A percentile compares a stretch with the other conserved stretches of the same genome.
Conservation (phyloP, 208 protist species). For the Tritrichomonas musculus region DNA sequence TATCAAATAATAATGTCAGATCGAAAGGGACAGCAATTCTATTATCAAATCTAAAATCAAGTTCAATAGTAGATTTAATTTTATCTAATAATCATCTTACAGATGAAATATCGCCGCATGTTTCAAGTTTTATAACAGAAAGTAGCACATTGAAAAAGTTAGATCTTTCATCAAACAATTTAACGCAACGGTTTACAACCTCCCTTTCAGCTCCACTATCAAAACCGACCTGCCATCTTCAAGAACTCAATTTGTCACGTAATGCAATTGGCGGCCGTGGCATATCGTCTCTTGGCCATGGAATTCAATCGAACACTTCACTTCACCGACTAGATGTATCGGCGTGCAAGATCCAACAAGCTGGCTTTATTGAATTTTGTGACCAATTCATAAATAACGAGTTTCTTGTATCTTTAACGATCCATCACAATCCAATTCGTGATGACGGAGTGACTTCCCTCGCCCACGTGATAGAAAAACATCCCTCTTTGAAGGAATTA, state of each 20-base stretch:
- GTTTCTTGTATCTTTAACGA: not conserved
- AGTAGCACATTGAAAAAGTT: not conserved
- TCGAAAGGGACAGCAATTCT: not conserved
- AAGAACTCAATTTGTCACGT: not conserved
- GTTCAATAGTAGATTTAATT: not conserved
- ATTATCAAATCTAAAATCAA: not conserved
- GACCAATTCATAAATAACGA: not conserved
- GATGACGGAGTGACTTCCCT: not conserved
- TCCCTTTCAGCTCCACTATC: not conserved
- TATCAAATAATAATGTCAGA: not conserved
- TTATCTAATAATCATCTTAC: conserved; percentile 19
- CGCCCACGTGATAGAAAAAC: not conserved
- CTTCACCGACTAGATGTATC: not conserved
- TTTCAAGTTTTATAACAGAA: not conserved
- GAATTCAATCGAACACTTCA: not conserved
- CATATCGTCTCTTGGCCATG: not conserved
- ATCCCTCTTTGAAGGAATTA: not conserved
- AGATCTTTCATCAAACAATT: not conserved
- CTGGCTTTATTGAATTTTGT: not conserved
- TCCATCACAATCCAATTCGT: not conserved
- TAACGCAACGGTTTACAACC: not conserved
- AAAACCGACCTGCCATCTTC: not conserved
- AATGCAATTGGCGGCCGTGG: not conserved
- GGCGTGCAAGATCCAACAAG: not conserved
- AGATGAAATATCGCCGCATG: not conserved